Base-by-base conservation (phyloP, 768 basidiomycete genomes). In the Tubosaeta sp. region DNA sequence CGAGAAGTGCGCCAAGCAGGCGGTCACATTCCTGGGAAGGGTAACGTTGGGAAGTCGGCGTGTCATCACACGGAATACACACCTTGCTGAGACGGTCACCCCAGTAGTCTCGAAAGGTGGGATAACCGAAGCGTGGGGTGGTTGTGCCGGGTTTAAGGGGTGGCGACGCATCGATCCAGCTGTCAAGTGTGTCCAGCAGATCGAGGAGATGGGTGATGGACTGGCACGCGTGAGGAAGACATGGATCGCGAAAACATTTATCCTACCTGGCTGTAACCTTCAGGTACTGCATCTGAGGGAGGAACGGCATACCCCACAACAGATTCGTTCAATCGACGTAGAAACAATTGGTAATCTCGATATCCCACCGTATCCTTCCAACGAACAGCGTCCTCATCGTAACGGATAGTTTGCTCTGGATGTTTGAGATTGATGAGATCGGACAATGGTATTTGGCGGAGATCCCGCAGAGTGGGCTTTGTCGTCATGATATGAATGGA, bases 41-140 rank as follows among this genome's bases (percentile, higher is more conserved):
- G 43, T 58, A 17, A 59, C 34, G 33, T 27, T 26, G 17, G 8
- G 37, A 17, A 29, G 4, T 39, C 19, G 19, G 22, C 39, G 11
- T 17, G 39, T 19, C 10, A 5, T 19, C 14, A 32, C 38, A 17
- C 43, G 43, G 43, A 39, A 11, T 12, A 51, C 67, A 51, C 43
- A 91, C 93, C 77, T 90, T 80, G 70, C 89, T 83, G 29, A 97
- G 75, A 32, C 85, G 79, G 48, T 76, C 72, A 1, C 89, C 87
- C 88, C 93, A 98, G 14, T 65, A 66, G 8, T 79, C 79, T 49
- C 94, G 76, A 62, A 97, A 98, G 0, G 91, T 86, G 16, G 94
- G 80, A 69, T 97, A 97, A 1, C 95, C 95, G 65, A 88, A 99
- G 10, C 93, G 78, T 59, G 97, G 95, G 6, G 87, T 48, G 9